Base-by-base conservation (phyloP, 2,329 filamentous ascomycete genomes). In the Dactylellina leptospora region DNA sequence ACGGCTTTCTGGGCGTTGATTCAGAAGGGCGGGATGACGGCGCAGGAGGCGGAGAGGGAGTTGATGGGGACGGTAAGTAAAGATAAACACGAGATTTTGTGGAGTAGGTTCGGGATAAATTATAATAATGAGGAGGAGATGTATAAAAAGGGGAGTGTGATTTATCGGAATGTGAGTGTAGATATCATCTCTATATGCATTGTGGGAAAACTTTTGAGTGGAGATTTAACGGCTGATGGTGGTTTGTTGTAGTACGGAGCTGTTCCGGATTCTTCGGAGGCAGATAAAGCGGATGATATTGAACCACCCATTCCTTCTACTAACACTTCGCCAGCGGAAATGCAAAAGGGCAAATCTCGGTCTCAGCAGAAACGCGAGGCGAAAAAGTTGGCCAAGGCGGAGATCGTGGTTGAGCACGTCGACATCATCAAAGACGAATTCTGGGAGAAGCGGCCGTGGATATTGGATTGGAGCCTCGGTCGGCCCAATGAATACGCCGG, bases 361-460 rank as follows among this genome's bases (percentile, higher is more conserved):
- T 90, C 89, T n/a, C 91, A 96, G 77, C 82, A 84, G 18, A 68
- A 97, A 66, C 96, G 90, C 76, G 88, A 96, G 74, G 88, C 84
- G 78, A 97, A 96, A 82, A 85, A 87, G 74, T 85, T 90, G 59
- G 84, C 86, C 69, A 97, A 96, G 80, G 93, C 92, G 0, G 85
- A 85, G 55, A 88, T 99, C 47, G 86, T 91, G 33, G 84, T 96
- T 36, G 88, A 93, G 78, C 92, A 97, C 82, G 81, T 95, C 70
- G 95, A 99, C 81, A 90, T 99, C 77, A 97, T 99, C 80, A 92
- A 90, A 77, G 91, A 97, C 80, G 90, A 91, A 2, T 99, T 99
- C 78, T 99, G 95, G 95, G 85, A 91, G 74, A 85, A 84, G 76
- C 84, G 93, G 78, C 92, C 93, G 1, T 97, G 93, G 91, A 83